Evolutionary conservation across 306 rosid genomes (phyloP).

Genomic region (Sechiopsis laciniata): DNA sequence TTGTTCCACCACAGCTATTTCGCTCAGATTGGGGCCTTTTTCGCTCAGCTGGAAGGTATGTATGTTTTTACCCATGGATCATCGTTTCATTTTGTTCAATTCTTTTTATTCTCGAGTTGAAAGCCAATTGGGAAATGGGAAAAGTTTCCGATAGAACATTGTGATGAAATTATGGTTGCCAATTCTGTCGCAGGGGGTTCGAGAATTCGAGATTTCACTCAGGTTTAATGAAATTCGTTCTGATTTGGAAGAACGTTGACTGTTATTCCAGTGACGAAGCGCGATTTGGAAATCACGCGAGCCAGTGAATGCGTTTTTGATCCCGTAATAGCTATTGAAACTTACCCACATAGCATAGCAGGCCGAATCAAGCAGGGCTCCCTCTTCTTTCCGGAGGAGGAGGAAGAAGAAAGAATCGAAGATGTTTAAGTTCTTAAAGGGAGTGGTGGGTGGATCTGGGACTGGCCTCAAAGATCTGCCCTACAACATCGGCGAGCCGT

Average conservation of each 20-base stretch:
- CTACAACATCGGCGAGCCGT: slow-evolving; percentile 78
- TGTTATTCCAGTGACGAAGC: too few relatives aligned
- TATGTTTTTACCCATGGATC: too few relatives aligned
- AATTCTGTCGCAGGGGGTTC: neutral
- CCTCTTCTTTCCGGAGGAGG: slow-evolving; percentile 17
- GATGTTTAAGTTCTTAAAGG: slow-evolving; percentile 80
- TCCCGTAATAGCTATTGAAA: neutral
- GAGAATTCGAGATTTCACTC: neutral
- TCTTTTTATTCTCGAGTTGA: neutral
- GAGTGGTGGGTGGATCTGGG: slow-evolving; percentile 96
- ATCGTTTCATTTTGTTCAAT: neutral
- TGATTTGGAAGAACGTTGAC: neutral
- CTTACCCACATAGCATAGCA: neutral
- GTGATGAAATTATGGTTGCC: neutral
- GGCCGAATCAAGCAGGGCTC: slow-evolving; percentile 1
- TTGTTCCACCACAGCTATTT: too few relatives aligned
- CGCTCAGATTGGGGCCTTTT: too few relatives aligned
- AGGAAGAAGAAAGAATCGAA: slow-evolving; percentile 11
- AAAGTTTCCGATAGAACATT: neutral
- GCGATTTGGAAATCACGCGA: slow-evolving; percentile 4
- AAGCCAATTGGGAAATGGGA: neutral
- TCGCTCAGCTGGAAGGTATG: too few relatives aligned
- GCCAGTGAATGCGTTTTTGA: neutral
- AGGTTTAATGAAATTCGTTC: slow-evolving; percentile 9
- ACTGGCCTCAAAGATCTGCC: slow-evolving; percentile 86